Base-by-base conservation (phyloP, 2,329 filamentous ascomycete species). In the Aspergillus neotritici region DNA sequence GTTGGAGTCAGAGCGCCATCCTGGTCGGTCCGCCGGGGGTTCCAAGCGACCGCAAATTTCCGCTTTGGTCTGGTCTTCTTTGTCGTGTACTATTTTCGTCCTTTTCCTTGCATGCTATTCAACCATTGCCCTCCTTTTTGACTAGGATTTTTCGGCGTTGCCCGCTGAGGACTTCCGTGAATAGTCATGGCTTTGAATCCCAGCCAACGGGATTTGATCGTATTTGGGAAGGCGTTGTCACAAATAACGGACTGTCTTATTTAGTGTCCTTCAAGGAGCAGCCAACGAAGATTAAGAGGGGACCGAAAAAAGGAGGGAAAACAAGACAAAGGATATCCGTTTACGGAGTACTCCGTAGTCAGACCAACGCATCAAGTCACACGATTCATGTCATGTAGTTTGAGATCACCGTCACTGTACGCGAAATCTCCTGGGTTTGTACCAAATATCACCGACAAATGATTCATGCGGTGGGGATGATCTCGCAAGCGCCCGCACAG, bases 31-130 rank as follows among this genome's bases (percentile, higher is more conserved):
- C 31, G 40, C 29, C 38, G 41, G 21, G 9, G 6, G 46, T 50
- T 51, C n/a, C n/a, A n/a, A n/a, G 51, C 49, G 42, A 48, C 42
- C 49, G 44, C 39, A 28, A 33, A 39, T 44, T 50, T 50, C 47
- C 39, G 45, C 39, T 33, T 25, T 40, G 34, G 21, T 21, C n/a
- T 11, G 28, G 37, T 17, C 35, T 37, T 31, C 34, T 38, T 32
- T 39, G 31, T 39, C 41, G 35, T 29, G 17, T 34, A 25, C 21
- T 9, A 9, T 25, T 9, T 14, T 37, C 3, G 3, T 5, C 17
- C 12, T 16, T 29, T 11, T 11, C 35, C 8, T 11, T 11, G 3
- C 36, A 7, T 38, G 9, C 36, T 31, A 13, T 38, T 29, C n/a
- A 25, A 25, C 8, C 21, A 5, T 21, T 21, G 4, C 21, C 14